These are phyloP conservation scores for Chrysanthemum seticuspe DNA, from an alignment of 129 eudicot species.

Conservation along the genomic window DNA sequence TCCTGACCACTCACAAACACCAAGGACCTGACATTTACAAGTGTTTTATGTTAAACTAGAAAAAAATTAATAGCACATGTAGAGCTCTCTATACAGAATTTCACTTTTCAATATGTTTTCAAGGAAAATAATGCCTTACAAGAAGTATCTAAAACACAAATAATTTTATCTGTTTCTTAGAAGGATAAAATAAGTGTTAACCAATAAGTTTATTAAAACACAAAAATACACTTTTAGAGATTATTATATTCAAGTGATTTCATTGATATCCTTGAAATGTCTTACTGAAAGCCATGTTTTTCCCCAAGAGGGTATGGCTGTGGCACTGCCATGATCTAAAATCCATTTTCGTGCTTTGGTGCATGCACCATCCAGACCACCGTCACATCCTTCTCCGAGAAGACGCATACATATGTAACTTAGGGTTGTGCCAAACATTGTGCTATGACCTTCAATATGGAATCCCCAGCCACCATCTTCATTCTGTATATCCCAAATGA, in stretches of 20 bases:
- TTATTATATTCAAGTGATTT: background rate
- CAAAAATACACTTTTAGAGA: background rate
- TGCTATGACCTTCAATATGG: constrained; percentile 68
- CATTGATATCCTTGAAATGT: background rate
- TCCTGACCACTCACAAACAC: constrained; percentile 67
- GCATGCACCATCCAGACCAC: constrained; percentile 49
- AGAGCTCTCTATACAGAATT: no score
- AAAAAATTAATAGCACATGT: no score
- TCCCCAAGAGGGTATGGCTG: constrained; percentile 74
- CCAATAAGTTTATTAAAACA: background rate
- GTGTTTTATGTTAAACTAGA: no score
- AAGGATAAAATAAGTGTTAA: no score
- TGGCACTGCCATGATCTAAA: constrained; percentile 64
- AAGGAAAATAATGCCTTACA: no score
- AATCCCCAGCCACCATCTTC: constrained; percentile 87
- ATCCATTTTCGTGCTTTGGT: constrained; percentile 71
- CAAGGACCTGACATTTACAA: constrained; percentile 45
- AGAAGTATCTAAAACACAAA: no score
- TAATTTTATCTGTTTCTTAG: no score
- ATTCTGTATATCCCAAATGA: constrained; percentile 35
- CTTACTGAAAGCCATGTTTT: constrained; percentile 73
- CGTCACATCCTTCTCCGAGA: constrained; percentile 61
- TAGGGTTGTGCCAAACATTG: constrained; percentile 58
- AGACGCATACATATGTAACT: constrained; percentile 62
- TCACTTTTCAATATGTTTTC: no score